Conservation (phyloP, 2,329 filamentous ascomycete species). For the Neodidymelliopsis sp. region DNA sequence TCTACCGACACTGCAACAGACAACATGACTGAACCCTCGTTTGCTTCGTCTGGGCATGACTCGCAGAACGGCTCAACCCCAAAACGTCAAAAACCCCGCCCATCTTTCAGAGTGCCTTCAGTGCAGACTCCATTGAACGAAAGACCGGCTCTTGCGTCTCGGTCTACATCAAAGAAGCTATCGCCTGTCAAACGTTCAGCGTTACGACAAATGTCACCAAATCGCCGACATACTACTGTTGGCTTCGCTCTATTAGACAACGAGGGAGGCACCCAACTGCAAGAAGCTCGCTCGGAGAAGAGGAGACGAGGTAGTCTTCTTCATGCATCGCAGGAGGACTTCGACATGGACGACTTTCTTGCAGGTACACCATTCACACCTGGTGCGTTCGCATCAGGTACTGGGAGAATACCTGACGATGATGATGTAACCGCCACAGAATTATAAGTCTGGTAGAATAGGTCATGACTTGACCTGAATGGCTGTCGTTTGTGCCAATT, state of each 20-base stretch:
- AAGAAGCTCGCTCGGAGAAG: constrained; percentile 6
- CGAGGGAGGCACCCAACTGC: constrained; percentile 15
- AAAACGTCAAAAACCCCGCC: constrained; percentile 51
- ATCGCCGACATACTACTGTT: constrained; percentile 41
- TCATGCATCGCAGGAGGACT: constrained; percentile 35
- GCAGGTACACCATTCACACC: constrained; percentile 49
- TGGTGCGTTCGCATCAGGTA: constrained; percentile 31
- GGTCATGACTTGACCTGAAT: neutral
- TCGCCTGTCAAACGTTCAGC: constrained; percentile 38
- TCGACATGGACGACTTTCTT: constrained; percentile 51
- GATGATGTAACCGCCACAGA: constrained; percentile 33
- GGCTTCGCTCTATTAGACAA: constrained; percentile 31
- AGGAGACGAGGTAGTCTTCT: constrained; percentile 31
- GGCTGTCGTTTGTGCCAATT: neutral
- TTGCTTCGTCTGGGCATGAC: constrained; percentile 28
- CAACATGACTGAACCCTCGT: constrained; percentile 29
- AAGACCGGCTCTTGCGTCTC: constrained; percentile 19
- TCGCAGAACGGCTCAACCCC: constrained; percentile 45
- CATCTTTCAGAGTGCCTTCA: constrained; percentile 40
- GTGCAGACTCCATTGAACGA: constrained; percentile 39
- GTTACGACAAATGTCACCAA: constrained; percentile 44
- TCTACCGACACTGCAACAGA: constrained; percentile 27
- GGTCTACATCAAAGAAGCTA: constrained; percentile 23
- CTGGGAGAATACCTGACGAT: constrained; percentile 30
- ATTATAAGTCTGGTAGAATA: constrained; percentile 18